Conservation (phyloP, 1,139 yeast genomes). For the Kodamaea plutei region DNA sequence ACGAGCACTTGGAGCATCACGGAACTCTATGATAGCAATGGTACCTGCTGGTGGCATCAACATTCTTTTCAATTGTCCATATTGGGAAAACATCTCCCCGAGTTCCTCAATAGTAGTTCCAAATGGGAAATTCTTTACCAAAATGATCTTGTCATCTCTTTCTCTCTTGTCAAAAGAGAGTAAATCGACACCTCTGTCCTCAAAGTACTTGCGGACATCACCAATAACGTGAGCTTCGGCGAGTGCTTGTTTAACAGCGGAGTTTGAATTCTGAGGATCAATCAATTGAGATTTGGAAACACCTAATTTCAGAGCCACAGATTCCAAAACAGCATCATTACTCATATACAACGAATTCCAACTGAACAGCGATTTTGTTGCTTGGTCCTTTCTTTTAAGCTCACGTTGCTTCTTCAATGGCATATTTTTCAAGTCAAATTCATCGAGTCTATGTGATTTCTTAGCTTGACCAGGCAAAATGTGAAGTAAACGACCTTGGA, state of each 20-base stretch:
- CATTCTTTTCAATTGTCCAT: constrained; percentile 75
- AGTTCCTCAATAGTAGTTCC: constrained; percentile 80
- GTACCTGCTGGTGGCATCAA: constrained; percentile 97
- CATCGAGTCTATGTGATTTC: constrained; percentile 77
- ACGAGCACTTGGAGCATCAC: constrained; percentile 81
- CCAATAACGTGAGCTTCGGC: constrained; percentile 97
- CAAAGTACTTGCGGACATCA: constrained; percentile 84
- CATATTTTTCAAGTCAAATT: constrained; percentile 81
- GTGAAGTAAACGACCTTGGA: constrained; percentile 91
- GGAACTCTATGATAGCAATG: constrained; percentile 89
- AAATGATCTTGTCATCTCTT: constrained; percentile 74
- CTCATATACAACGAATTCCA: constrained; percentile 95
- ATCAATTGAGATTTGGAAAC: constrained; percentile 76
- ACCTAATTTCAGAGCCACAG: constrained; percentile 84
- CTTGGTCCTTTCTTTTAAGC: constrained; percentile 76
- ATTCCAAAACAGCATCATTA: constrained; percentile 85
- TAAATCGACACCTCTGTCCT: constrained; percentile 79
- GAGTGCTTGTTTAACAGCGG: constrained; percentile 96
- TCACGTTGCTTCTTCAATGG: constrained; percentile 91
- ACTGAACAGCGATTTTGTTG: constrained; percentile 79
- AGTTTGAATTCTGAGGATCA: constrained; percentile 80
- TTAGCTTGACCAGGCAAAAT: constrained; percentile 82
- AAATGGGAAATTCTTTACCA: constrained; percentile 86
- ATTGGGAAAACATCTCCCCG: constrained; percentile 72
- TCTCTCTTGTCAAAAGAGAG: constrained; percentile 67